Conservation (phyloP, 2,329 filamentous ascomycete genomes). For the Pseudonectria foliicola region DNA sequence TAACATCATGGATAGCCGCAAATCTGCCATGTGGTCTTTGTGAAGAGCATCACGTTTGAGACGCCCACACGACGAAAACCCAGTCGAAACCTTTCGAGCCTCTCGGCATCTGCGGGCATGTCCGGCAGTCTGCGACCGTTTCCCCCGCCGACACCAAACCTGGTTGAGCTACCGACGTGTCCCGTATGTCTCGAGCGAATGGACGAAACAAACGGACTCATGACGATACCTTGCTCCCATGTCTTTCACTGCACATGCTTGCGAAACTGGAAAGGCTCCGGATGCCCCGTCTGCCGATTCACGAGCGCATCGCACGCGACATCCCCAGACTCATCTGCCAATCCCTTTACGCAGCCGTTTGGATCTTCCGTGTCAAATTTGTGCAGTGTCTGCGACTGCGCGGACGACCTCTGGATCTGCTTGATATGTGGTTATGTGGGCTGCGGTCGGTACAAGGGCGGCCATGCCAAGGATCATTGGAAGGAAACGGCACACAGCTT, state of each 20-base stretch:
- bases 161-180: conserved; percentile 90
- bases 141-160: conserved; percentile 65
- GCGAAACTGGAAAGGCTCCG: conserved; percentile 90
- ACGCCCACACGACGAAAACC: conserved; percentile 43
- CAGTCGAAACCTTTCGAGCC: conserved; percentile 54
- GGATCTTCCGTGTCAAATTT: conserved; percentile 57
- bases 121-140: conserved; percentile 50
- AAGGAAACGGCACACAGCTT: conserved; percentile 86
- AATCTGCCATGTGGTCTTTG: conserved; percentile 89
- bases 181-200: conserved; percentile 95
- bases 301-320: conserved; percentile 46
- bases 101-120: conserved; percentile 35
- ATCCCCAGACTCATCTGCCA: conserved; percentile 38
- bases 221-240: conserved; percentile 95
- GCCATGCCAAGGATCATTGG: conserved; percentile 90
- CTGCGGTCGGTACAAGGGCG: conserved; percentile 89
- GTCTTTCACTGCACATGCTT: conserved; percentile 96
- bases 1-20: conserved; percentile 54
- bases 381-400: conserved; percentile 73
- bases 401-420: conserved; percentile 88
- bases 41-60: conserved; percentile 85
- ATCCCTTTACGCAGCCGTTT: conserved; percentile 48
- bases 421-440: conserved; percentile 88
- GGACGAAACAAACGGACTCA: conserved; percentile 91
- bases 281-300: conserved; percentile 91